phyloP scores from a whole-genome alignment of 352 stramenopile species.

The Phytophthora citrophthora region DNA sequence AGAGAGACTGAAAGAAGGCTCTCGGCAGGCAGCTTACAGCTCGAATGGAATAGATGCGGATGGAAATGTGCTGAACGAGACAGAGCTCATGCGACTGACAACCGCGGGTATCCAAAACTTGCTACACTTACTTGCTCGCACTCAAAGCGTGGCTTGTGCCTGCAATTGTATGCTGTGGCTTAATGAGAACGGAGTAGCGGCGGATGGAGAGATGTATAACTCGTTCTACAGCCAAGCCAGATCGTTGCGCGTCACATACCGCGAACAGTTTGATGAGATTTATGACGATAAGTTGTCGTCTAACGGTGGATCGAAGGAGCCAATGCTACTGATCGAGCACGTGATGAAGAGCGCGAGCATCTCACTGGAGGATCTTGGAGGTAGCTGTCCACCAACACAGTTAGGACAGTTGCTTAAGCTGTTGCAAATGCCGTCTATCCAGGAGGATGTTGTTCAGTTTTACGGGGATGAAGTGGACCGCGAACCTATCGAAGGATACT shows the following conservation, averaged over 20 bases:
- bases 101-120: conserved; percentile 69
- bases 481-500: conserved; percentile 79
- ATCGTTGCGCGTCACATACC: conserved; percentile 54
- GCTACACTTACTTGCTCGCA: conserved; percentile 70
- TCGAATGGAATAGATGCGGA: conserved; percentile 39
- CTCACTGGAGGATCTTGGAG: conserved; percentile 42
- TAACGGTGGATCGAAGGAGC: conserved; percentile 51
- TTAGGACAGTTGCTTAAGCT: conserved; percentile 64
- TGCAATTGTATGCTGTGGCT: conserved; percentile 79
- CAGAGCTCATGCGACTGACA: conserved; percentile 71
- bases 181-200: conserved; percentile 54
- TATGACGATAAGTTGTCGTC: conserved; percentile 63
- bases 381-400: conserved; percentile 52
- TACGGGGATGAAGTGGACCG: conserved; percentile 71
- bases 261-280: conserved; percentile 73
- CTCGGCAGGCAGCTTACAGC: conserved; percentile 49
- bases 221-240: conserved; percentile 76
- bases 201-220: conserved; percentile 56
- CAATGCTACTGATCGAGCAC: conserved; percentile 75
- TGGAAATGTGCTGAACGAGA: conserved; percentile 57
- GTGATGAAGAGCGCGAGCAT: conserved; percentile 76
- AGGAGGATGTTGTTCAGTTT: conserved; percentile 63
- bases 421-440: conserved; percentile 47
- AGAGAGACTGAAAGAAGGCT: conserved; percentile 70
- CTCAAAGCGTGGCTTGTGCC: conserved; percentile 56